Conservation (phyloP, 768 basidiomycete genomes). For the Tylopilus felleus region DNA sequence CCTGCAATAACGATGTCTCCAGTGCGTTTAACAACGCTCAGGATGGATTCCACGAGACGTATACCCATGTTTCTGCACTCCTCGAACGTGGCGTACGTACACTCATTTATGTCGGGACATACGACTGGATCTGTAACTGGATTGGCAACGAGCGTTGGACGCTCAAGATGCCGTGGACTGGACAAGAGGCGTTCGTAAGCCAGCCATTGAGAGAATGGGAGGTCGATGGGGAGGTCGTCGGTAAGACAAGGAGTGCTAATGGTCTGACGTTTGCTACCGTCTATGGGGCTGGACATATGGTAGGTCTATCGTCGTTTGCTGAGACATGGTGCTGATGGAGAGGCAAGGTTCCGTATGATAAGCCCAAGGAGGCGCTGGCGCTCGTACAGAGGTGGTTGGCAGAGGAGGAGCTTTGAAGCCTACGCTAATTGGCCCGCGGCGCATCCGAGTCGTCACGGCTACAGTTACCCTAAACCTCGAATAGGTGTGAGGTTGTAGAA, state of each 20-base stretch:
- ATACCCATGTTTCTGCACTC: constrained; percentile 43
- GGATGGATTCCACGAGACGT: constrained; percentile 39
- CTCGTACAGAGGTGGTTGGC: constrained; percentile 51
- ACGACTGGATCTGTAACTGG: constrained; percentile 81
- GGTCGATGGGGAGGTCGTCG: constrained; percentile 45
- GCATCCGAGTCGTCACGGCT: background rate
- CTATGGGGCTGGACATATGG: constrained; percentile 75
- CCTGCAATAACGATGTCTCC: constrained; percentile 42
- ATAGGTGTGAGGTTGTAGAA: background rate
- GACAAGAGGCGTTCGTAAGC: constrained; percentile 46
- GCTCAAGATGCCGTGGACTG: constrained; percentile 70
- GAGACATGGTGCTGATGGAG: constrained; percentile 1
- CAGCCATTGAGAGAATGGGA: constrained; percentile 58
- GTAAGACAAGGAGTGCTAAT: constrained; percentile 52
- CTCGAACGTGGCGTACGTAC: constrained; percentile 75
- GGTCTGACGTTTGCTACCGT: constrained; percentile 69
- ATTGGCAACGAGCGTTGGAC: constrained; percentile 77
- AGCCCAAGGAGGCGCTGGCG: constrained; percentile 51
- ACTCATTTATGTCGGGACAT: constrained; percentile 71
- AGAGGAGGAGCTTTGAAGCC: constrained; percentile 17
- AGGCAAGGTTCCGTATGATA: constrained; percentile 57
- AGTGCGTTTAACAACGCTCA: constrained; percentile 44
- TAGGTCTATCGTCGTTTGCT: constrained; percentile 22
- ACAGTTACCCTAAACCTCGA: background rate
- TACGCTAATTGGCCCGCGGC: background rate